A percentile compares a stretch with the other conserved stretches of the same genome.
phyloP scores from a whole-genome alignment of 164 flowering plant species.

The Macadamia integrifolia region DNA sequence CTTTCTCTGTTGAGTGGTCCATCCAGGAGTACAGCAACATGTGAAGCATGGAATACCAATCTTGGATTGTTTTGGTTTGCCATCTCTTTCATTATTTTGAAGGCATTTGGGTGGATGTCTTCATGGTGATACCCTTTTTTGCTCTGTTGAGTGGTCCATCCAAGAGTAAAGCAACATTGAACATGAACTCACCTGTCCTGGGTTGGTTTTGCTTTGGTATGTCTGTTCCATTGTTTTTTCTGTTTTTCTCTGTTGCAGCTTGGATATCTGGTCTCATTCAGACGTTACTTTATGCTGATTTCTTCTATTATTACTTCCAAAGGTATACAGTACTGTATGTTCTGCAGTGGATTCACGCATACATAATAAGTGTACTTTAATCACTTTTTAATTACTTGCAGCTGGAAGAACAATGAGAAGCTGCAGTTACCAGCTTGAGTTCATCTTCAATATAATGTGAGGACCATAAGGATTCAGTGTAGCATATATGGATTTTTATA shows the following conservation, averaged over 20 bases:
- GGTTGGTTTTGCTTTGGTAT: too few species aligned
- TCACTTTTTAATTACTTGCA: constrained; percentile 22
- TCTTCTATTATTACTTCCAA: constrained; percentile 87
- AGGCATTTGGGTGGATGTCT: too few species aligned
- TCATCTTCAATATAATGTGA: neutral
- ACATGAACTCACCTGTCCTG: too few species aligned
- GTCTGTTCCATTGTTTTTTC: neutral
- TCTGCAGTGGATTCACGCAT: neutral
- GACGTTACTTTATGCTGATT: constrained; percentile 88
- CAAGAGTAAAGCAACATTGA: too few species aligned
- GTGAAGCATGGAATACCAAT: too few species aligned
- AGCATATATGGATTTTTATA: neutral
- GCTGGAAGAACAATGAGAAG: constrained; percentile 79
- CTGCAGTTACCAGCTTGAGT: constrained; percentile 70
- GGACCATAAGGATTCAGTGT: neutral
- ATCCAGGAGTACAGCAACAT: too few species aligned
- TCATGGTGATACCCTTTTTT: too few species aligned
- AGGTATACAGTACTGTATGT: constrained; percentile 35
- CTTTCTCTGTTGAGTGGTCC: too few species aligned
- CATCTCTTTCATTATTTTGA: too few species aligned
- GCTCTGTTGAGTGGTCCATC: too few species aligned
- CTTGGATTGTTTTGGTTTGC: too few species aligned
- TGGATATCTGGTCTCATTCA: constrained; percentile 90
- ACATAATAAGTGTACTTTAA: constrained; percentile 1
- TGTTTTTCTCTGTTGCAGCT: constrained; percentile 43